These are phyloP conservation scores for Suillus subalutaceus DNA, from an alignment of 768 basidiomycete genomes.

Conservation along the genomic window DNA sequence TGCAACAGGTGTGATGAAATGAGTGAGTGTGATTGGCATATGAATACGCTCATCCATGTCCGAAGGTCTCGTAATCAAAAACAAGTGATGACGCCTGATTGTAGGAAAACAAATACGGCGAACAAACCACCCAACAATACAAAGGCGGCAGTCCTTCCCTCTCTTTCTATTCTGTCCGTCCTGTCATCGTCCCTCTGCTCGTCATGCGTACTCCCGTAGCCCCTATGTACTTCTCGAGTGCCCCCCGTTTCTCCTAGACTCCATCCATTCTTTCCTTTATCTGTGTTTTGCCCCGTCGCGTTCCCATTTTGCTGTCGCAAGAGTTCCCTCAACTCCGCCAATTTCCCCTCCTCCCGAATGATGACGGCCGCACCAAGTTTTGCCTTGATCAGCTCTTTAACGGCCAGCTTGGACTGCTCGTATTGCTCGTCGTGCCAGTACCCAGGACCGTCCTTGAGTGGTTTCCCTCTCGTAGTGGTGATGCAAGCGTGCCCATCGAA, in stretches of 20 bases:
- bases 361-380: neutral
- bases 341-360: constrained; percentile 4
- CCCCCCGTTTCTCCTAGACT: neutral
- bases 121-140: constrained; percentile 7
- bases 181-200: neutral
- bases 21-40: neutral
- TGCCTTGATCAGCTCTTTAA: constrained; percentile 5
- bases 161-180: constrained; percentile 1
- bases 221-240: neutral
- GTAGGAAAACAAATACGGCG: constrained; percentile 4
- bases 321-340: constrained; percentile 6
- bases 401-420: constrained; percentile 14
- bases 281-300: neutral
- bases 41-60: neutral
- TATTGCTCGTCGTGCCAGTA: constrained; percentile 15
- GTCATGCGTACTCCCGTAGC: neutral
- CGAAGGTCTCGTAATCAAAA: constrained; percentile 3
- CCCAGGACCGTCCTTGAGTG: constrained; percentile 6
- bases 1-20: too few species aligned
- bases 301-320: constrained; percentile 1
- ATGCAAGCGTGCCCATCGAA: constrained; percentile 45
- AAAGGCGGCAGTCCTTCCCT: constrained; percentile 6
- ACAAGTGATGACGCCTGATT: constrained; percentile 5
- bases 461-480: constrained; percentile 32
- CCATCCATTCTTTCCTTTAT: constrained; percentile 4